phyloP scores from a whole-genome alignment of 106 monocot species.

The Allium sativum region DNA sequence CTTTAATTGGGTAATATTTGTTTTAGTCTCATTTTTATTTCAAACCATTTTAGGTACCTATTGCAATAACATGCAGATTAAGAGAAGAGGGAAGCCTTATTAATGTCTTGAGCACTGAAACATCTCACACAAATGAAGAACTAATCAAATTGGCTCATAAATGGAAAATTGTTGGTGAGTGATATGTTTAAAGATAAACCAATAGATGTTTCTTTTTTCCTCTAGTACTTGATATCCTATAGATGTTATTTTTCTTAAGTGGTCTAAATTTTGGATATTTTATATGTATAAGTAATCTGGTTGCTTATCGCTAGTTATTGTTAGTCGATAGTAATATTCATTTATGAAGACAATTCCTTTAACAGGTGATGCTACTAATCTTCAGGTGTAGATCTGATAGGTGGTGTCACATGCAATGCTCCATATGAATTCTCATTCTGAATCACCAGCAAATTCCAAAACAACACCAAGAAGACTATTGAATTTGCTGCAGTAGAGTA shows the following conservation, averaged over 20 bases:
- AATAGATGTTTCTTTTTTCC: slow-evolving; percentile 1
- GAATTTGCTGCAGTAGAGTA: no score
- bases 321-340: background rate
- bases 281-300: no score
- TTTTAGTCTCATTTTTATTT: no score
- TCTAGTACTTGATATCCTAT: no score
- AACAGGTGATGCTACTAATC: background rate
- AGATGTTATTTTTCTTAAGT: no score
- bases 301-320: background rate
- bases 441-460: no score
- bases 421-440: slow-evolving; percentile 88
- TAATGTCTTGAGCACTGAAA: slow-evolving; percentile 90
- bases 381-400: slow-evolving; percentile 93
- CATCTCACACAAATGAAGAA: slow-evolving; percentile 60
- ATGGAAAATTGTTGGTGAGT: slow-evolving; percentile 94
- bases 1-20: slow-evolving; percentile 71
- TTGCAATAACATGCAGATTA: slow-evolving; percentile 78
- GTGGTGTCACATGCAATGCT: slow-evolving; percentile 66
- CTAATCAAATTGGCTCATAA: slow-evolving; percentile 60
- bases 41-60: no score
- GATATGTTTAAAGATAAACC: background rate
- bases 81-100: slow-evolving; percentile 94
- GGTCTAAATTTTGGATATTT: no score
- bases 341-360: background rate
- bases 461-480: no score